Evolutionary conservation across 1,284 basidiomycete species (phyloP).

Genomic region (Caloboletus firmus): DNA sequence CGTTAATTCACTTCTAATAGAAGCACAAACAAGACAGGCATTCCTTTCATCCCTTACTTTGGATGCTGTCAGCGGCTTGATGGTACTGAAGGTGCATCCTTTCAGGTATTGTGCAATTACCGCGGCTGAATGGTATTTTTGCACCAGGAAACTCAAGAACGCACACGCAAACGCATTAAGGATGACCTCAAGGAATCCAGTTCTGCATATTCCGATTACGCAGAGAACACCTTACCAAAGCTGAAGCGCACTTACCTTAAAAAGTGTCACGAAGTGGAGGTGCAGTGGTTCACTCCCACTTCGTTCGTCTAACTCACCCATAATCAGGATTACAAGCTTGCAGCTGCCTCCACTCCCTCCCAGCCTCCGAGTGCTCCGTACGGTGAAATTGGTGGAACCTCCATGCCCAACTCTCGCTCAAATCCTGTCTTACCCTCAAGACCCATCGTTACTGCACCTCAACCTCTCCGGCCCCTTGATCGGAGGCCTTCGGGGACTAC

Average conservation of each 20-base stretch:
- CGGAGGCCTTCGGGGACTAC: conserved; percentile 67
- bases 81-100: conserved; percentile 58
- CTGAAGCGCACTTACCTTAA: conserved; percentile 75
- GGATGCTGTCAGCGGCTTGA: conserved; percentile 72
- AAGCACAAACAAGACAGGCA: conserved; percentile 79
- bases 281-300: conserved; percentile 31
- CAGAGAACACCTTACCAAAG: conserved; percentile 71
- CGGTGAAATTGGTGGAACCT: conserved; percentile 14
- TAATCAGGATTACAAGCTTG: conserved; percentile 60
- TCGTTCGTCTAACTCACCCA: conserved; percentile 10
- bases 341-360: conserved; percentile 41
- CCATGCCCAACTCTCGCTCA: conserved; percentile 37
- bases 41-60: conserved; percentile 68
- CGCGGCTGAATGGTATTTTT: conserved; percentile 3
- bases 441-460: conserved; percentile 60
- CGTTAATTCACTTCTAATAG: conserved; percentile 38
- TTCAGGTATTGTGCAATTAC: neutral
- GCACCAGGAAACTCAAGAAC: conserved; percentile 77
- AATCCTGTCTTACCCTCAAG: conserved; percentile 36
- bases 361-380: conserved; percentile 19
- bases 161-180: conserved; percentile 85
- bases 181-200: conserved; percentile 82
- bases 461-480: conserved; percentile 69
- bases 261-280: conserved; percentile 84
- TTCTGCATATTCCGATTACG: conserved; percentile 73